Evolutionary conservation across 2,329 filamentous ascomycete genomes (phyloP).

Genomic region (Daldinia eschscholtzii): DNA sequence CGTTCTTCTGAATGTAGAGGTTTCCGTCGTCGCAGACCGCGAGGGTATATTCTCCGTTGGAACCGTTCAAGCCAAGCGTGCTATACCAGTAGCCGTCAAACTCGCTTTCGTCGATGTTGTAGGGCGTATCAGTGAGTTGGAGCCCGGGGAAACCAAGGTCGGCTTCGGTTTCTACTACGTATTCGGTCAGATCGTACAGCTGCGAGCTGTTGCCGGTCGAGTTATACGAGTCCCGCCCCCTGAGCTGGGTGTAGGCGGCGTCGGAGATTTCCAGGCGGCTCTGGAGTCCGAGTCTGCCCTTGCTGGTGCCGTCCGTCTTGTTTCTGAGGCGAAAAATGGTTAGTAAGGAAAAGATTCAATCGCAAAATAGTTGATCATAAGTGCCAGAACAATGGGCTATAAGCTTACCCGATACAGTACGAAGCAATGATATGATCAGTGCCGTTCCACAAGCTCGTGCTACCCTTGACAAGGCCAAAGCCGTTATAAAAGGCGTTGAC

Average conservation of each 20-base stretch:
- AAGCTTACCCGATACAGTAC: conserved; percentile 24
- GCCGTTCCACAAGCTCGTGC: conserved; percentile 17
- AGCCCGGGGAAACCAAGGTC: conserved; percentile 23
- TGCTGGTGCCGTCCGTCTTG: conserved; percentile 24
- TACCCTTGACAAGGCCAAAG: conserved; percentile 20
- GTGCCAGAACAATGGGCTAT: too few species aligned
- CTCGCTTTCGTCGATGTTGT: conserved; percentile 21
- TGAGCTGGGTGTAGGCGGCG: conserved; percentile 8
- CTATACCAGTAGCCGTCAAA: conserved; percentile 27
- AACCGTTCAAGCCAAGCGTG: conserved; percentile 23
- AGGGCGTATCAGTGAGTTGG: conserved; percentile 9
- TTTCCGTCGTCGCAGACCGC: conserved; percentile 22
- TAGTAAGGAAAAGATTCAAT: background rate
- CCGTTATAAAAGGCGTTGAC: conserved; percentile 25
- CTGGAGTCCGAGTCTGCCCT: conserved; percentile 15
- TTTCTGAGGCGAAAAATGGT: conserved; percentile 8
- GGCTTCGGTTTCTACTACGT: conserved; percentile 14
- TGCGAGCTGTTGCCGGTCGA: conserved; percentile 16
- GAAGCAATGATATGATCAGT: conserved; percentile 23
- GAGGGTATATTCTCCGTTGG: conserved; percentile 17
- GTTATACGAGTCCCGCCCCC: conserved; percentile 4
- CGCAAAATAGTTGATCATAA: too few species aligned
- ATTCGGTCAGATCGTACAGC: conserved; percentile 21
- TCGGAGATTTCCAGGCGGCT: conserved; percentile 21
- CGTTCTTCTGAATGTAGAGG: conserved; percentile 21